Conservation (phyloP, 345 rosid genomes). For the Leavenworthia alabamica region DNA sequence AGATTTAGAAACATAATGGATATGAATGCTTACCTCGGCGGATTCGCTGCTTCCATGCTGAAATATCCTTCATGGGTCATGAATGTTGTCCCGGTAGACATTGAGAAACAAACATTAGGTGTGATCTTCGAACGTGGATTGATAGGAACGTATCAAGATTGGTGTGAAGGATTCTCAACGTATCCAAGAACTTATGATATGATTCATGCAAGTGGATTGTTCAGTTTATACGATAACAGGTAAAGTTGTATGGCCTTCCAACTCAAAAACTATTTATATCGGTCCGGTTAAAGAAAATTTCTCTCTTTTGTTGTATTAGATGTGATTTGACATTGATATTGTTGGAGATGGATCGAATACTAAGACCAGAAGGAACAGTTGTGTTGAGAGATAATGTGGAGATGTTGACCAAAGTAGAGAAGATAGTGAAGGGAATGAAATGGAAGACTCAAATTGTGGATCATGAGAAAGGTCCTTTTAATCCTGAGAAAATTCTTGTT, state of each 20-base stretch:
- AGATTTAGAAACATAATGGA: slow-evolving; percentile 85
- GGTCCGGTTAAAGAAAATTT: neutral
- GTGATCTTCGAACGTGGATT: slow-evolving; percentile 76
- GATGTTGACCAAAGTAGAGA: slow-evolving; percentile 60
- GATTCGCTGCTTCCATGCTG: slow-evolving; percentile 68
- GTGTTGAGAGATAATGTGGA: slow-evolving; percentile 91
- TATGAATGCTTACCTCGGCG: slow-evolving; percentile 92
- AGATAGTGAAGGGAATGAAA: slow-evolving; percentile 72
- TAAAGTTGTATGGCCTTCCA: slow-evolving; percentile 1
- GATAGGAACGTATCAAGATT: slow-evolving; percentile 82
- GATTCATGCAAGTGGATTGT: slow-evolving; percentile 76
- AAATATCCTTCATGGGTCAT: slow-evolving; percentile 86
- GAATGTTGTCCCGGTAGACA: slow-evolving; percentile 75
- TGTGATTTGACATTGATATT: slow-evolving; percentile 71
- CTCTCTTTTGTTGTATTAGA: neutral
- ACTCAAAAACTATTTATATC: neutral
- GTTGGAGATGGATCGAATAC: slow-evolving; percentile 92
- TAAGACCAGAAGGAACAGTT: slow-evolving; percentile 94
- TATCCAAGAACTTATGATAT: slow-evolving; percentile 97
- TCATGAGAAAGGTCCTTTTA: slow-evolving; percentile 91
- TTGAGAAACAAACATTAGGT: slow-evolving; percentile 76
- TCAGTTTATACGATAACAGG: slow-evolving; percentile 79
- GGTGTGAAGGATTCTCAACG: slow-evolving; percentile 97
- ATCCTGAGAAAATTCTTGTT: slow-evolving; percentile 86
- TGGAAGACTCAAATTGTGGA: slow-evolving; percentile 78